Evolutionary conservation across 495 filamentous ascomycete species (phyloP).

Genomic region (Cairneyella variabilis): DNA sequence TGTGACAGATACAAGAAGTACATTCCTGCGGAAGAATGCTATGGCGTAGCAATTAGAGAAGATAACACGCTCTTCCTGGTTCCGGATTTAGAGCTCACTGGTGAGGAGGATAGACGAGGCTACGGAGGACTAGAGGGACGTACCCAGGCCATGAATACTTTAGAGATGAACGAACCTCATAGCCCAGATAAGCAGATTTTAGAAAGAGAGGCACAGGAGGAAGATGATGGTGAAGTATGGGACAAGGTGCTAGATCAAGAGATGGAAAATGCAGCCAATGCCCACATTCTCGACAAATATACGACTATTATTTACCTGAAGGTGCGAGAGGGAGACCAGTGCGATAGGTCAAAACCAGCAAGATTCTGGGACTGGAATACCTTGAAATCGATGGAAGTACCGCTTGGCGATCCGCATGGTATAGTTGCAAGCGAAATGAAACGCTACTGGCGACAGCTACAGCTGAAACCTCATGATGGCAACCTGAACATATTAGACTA

Average conservation of each 20-base stretch:
- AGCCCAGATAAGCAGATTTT: too few species aligned
- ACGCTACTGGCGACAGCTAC: background rate
- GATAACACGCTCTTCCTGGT: slow-evolving; percentile 10
- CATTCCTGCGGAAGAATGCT: slow-evolving; percentile 8
- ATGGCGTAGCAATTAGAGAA: slow-evolving; percentile 2
- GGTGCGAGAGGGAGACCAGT: background rate
- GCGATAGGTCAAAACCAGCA: background rate
- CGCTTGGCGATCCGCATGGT: background rate
- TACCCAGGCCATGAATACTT: background rate
- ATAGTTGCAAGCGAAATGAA: background rate
- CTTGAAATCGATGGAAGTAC: background rate
- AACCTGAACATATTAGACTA: background rate
- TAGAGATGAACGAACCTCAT: too few species aligned
- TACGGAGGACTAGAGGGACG: slow-evolving; percentile 1
- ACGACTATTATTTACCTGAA: slow-evolving; percentile 1
- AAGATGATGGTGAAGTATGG: too few species aligned
- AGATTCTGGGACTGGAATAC: background rate
- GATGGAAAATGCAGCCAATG: background rate
- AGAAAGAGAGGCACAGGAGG: background rate
- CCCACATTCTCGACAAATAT: background rate
- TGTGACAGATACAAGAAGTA: slow-evolving; percentile 8
- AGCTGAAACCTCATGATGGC: background rate
- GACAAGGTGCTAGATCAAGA: background rate
- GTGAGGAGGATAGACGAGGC: background rate
- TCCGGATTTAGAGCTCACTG: slow-evolving; percentile 3